Conservation (phyloP, 1,284 basidiomycete genomes). For the Paramarasmius palmivorus region DNA sequence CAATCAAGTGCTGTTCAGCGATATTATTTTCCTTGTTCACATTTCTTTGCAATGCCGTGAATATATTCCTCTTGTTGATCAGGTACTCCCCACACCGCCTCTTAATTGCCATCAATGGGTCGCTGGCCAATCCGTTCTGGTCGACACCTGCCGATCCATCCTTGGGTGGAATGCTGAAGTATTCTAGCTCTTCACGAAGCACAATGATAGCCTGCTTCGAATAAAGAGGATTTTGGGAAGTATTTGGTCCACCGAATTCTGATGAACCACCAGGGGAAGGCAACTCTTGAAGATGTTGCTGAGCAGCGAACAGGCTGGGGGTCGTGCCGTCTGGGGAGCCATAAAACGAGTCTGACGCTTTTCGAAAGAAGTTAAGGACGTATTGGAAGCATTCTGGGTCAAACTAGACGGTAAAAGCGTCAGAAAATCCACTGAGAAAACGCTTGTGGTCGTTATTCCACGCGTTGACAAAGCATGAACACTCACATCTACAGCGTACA, state of each 20-base stretch:
- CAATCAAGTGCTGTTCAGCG: conserved; percentile 98
- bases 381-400: conserved; percentile 96
- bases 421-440: conserved; percentile 15
- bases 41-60: conserved; percentile 96
- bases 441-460: not conserved
- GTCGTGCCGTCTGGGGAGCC: conserved; percentile 67
- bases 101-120: conserved; percentile 76
- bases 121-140: conserved; percentile 77
- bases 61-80: conserved; percentile 90
- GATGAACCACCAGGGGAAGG: conserved; percentile 41
- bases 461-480: not conserved
- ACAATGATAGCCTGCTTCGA: conserved; percentile 99
- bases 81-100: conserved; percentile 84
- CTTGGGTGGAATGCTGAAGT: conserved; percentile 92
- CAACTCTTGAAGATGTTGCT: conserved; percentile 74
- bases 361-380: conserved; percentile 89
- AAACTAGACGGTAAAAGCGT: conserved; percentile 59
- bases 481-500: conserved; percentile 94
- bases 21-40: conserved; percentile 99
- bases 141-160: conserved; percentile 67
- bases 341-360: conserved; percentile 90
- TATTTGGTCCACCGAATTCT: conserved; percentile 59
- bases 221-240: conserved; percentile 86
- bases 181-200: conserved; percentile 96
- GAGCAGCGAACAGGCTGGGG: conserved; percentile 77